These are phyloP conservation scores for Paracamarosporium sp. DNA, from an alignment of 2,329 filamentous ascomycete species.

Conservation along the genomic window DNA sequence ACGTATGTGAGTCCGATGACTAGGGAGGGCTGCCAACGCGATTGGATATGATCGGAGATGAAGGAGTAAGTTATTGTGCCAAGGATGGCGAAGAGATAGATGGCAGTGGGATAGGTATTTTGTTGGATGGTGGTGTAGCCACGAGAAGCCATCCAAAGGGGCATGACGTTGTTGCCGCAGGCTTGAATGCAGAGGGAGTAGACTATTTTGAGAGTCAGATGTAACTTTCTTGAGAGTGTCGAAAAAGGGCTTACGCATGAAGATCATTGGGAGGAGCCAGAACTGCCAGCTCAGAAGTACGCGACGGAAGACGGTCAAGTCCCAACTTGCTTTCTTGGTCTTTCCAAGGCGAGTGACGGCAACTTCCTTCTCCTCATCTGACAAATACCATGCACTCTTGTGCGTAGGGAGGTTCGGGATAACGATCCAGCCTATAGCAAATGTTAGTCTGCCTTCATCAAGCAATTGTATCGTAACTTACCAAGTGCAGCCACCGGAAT, in stretches of 20 bases:
- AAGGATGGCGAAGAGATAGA: background rate
- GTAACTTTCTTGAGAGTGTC: background rate
- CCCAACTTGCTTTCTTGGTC: constrained; percentile 1
- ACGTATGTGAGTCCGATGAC: background rate
- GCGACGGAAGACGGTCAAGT: constrained; percentile 1
- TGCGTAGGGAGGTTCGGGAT: background rate
- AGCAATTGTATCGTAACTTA: background rate
- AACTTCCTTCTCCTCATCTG: background rate
- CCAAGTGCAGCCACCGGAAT: constrained; percentile 1
- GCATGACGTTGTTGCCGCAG: constrained; percentile 4
- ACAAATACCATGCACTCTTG: background rate
- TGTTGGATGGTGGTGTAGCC: background rate
- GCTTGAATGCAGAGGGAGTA: constrained; percentile 3
- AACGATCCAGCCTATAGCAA: background rate
- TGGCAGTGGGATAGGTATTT: background rate
- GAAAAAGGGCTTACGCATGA: background rate
- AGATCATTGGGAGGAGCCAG: background rate
- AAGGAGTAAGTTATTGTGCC: background rate
- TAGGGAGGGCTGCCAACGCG: constrained; percentile 2
- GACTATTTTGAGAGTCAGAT: background rate
- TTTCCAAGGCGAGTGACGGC: background rate
- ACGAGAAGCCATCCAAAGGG: constrained; percentile 1
- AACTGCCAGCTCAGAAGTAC: constrained; percentile 2
- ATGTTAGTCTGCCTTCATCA: background rate
- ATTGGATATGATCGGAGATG: constrained; percentile 1